Base-by-base conservation (phyloP, 2,329 filamentous ascomycete genomes). In the Lasiodiplodia sp. region DNA sequence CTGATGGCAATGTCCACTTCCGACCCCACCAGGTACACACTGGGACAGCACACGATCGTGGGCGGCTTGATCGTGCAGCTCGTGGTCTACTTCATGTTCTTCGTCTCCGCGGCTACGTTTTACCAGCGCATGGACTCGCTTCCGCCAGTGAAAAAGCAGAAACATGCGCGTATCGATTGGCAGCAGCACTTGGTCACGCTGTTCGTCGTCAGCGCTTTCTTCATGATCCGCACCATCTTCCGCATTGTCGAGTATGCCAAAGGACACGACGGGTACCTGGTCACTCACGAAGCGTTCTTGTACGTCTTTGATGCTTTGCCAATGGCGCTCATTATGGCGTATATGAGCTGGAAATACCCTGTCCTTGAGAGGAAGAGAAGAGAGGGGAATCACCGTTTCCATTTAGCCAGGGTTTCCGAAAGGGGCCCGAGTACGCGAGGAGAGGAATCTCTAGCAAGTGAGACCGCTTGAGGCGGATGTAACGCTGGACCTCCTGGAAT, bases 1-100 rank as follows among this genome's bases (percentile, higher is more conserved):
- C 28, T 67, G 7, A 60, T 62, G 40, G 31, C 56, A 1, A 23
- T 18, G 5, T n/a, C 21, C 11, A 21, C 21, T 10, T 7, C 21
- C 7, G 25, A 49, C 5, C 40, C 40, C 18, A 5, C 40, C 18
- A 47, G 4, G 21, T 23, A 66, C 4, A 86, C 21, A 18, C n/a
- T 57, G 12, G 53, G 53, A n/a, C 34, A 11, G 53, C 28, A 57
- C 31, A 57, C 31, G 62, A 79, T 87, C 40, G 74, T 87, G n/a
- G 80, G 73, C 7, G 85, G 85, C 2, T 78, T 87, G 5, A 77
- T 82, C 21, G 73, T 87, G 40, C 85, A 87, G 70, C 78, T 87
- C 68, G 58, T 80, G 64, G 83, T 84, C 71, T 87, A 87, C 73
- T 75, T 79, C 16, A 79, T 85, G 66, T 87, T 87, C 77, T 79